A percentile compares a stretch with the other conserved stretches of the same genome.
These are phyloP conservation scores for Salvia sclarea DNA, from an alignment of 305 asterid genomes.

Conservation along the genomic window DNA sequence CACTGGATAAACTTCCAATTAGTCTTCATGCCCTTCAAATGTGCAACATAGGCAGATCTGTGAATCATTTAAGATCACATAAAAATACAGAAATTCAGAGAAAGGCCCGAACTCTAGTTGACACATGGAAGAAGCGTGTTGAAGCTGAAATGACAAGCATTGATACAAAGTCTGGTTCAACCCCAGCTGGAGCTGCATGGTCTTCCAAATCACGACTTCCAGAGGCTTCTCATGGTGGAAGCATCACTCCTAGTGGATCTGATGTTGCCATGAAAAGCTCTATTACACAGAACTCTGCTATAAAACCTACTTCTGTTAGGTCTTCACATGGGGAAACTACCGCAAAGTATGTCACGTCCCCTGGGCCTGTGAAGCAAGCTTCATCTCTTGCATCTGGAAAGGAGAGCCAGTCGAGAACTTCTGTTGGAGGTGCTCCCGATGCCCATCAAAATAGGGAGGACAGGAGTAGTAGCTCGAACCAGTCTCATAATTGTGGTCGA, in stretches of 20 bases:
- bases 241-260: slow-evolving; percentile 50
- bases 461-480: slow-evolving; percentile 76
- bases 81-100: slow-evolving; percentile 71
- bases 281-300: slow-evolving; percentile 47
- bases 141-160: slow-evolving; percentile 78
- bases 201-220: slow-evolving; percentile 65
- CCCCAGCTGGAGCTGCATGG: slow-evolving; percentile 48
- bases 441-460: slow-evolving; percentile 63
- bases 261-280: slow-evolving; percentile 64
- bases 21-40: slow-evolving; percentile 73
- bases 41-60: slow-evolving; percentile 86
- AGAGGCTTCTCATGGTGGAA: slow-evolving; percentile 55
- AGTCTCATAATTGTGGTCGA: slow-evolving; percentile 59
- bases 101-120: slow-evolving; percentile 77
- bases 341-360: slow-evolving; percentile 57
- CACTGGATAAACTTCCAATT: slow-evolving; percentile 81
- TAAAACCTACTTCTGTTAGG: slow-evolving; percentile 51
- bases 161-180: slow-evolving; percentile 58
- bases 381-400: slow-evolving; percentile 48
- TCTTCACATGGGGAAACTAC: slow-evolving; percentile 59
- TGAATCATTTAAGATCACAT: slow-evolving; percentile 76
- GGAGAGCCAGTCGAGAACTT: slow-evolving; percentile 51
- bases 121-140: slow-evolving; percentile 91
- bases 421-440: slow-evolving; percentile 48
- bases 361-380: slow-evolving; percentile 52